These are phyloP conservation scores for Zychaea mexicana DNA, from an alignment of 371 early-diverging fungal species.

Conservation along the genomic window DNA sequence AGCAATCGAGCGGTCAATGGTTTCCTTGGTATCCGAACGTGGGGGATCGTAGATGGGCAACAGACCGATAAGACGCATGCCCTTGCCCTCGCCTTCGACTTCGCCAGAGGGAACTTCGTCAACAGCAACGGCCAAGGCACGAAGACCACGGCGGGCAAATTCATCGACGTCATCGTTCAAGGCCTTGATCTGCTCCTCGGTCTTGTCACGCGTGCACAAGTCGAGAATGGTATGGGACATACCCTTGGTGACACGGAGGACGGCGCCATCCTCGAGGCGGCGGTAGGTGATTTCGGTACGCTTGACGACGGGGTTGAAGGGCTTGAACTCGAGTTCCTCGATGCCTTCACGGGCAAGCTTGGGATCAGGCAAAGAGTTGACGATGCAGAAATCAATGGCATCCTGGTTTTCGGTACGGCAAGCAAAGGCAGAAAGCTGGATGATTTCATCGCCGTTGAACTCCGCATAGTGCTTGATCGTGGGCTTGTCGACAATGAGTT, in stretches of 20 bases:
- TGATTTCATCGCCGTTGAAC: conserved; percentile 55
- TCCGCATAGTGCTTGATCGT: conserved; percentile 66
- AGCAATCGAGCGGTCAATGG: conserved; percentile 81
- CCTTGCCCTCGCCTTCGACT: conserved; percentile 49
- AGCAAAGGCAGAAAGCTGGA: conserved; percentile 70
- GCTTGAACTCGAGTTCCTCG: conserved; percentile 75
- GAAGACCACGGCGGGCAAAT: conserved; percentile 82
- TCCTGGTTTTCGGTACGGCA: conserved; percentile 74
- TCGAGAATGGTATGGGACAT: conserved; percentile 76
- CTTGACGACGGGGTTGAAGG: conserved; percentile 90
- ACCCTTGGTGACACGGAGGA: conserved; percentile 75
- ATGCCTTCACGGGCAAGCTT: conserved; percentile 66
- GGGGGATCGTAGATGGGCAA: conserved; percentile 91
- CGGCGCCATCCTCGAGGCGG: conserved; percentile 59
- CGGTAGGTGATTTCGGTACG: conserved; percentile 82
- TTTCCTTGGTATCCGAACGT: conserved; percentile 79
- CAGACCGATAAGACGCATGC: conserved; percentile 65
- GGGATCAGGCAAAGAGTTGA: conserved; percentile 65
- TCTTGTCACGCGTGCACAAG: conserved; percentile 71
- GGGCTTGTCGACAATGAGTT: conserved; percentile 75
- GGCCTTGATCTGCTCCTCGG: conserved; percentile 55
- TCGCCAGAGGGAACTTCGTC: conserved; percentile 61
- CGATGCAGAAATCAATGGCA: conserved; percentile 78
- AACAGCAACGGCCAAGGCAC: conserved; percentile 78
- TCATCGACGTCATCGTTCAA: conserved; percentile 73